Evolutionary conservation across 2,329 filamentous ascomycete genomes (phyloP).

Genomic region (Nothomitra cinnamomea): DNA sequence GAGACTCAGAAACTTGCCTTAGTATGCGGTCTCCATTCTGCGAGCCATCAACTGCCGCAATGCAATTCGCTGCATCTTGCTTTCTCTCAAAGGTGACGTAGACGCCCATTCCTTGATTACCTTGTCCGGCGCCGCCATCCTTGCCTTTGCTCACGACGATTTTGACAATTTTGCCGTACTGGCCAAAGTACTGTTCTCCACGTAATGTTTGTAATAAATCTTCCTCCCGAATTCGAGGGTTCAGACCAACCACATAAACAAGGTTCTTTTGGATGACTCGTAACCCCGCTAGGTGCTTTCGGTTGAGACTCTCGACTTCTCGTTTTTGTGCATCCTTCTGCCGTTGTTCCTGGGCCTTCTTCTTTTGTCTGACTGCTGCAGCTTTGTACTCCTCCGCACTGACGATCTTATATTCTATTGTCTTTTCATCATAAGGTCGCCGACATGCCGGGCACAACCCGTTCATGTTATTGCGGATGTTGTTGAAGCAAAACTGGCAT

Average conservation of each 20-base stretch:
- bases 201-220: slow-evolving; percentile 79
- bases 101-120: slow-evolving; percentile 72
- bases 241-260: slow-evolving; percentile 91
- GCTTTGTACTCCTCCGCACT: slow-evolving; percentile 76
- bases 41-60: slow-evolving; percentile 80
- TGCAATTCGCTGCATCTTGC: slow-evolving; percentile 77
- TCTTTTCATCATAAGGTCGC: slow-evolving; percentile 88
- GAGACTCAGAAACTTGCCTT: slow-evolving; percentile 41
- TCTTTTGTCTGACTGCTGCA: slow-evolving; percentile 21
- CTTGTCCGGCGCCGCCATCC: slow-evolving; percentile 29
- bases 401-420: slow-evolving; percentile 91
- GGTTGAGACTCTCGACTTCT: slow-evolving; percentile 86
- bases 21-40: slow-evolving; percentile 76
- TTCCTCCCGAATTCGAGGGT: slow-evolving; percentile 81
- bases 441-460: slow-evolving; percentile 94
- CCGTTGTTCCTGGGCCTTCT: slow-evolving; percentile 75
- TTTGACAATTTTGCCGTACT: slow-evolving; percentile 96
- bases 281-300: slow-evolving; percentile 89
- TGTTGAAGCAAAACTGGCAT: slow-evolving; percentile 99
- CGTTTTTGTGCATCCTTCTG: slow-evolving; percentile 94
- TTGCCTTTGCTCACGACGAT: slow-evolving; percentile 97
- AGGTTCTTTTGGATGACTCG: slow-evolving; percentile 97
- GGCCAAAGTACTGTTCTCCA: slow-evolving; percentile 86
- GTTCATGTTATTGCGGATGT: slow-evolving; percentile 96
- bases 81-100: slow-evolving; percentile 97